Conservation (phyloP, 192 early-diverging fungal species). For the Entomortierella chlamydospora region DNA sequence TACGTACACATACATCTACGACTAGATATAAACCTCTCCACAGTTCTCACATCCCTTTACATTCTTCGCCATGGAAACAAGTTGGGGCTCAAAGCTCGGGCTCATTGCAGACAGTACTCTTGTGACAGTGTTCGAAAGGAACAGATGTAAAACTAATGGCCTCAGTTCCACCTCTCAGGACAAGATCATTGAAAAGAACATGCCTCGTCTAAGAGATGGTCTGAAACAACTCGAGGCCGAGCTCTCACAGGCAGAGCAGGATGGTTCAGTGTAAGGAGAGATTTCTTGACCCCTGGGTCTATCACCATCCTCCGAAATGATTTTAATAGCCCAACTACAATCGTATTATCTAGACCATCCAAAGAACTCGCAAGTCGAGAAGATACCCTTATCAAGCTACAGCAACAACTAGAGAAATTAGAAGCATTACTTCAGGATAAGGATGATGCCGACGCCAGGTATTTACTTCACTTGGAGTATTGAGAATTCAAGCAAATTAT, state of each 20-base stretch:
- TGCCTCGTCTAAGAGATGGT: conserved; percentile 63
- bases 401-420: conserved; percentile 70
- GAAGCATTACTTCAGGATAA: conserved; percentile 61
- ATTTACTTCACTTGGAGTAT: too few species aligned
- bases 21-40: background rate
- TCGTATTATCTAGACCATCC: conserved; percentile 30
- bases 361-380: conserved; percentile 70
- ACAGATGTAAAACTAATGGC: conserved; percentile 61
- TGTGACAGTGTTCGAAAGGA: conserved; percentile 66
- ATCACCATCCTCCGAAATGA: too few species aligned
- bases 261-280: conserved; percentile 59
- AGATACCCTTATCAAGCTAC: conserved; percentile 70
- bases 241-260: conserved; percentile 67
- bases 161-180: conserved; percentile 66
- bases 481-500: too few species aligned
- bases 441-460: conserved; percentile 58
- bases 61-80: conserved; percentile 28
- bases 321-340: background rate
- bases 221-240: conserved; percentile 64
- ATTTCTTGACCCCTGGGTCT: too few species aligned
- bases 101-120: conserved; percentile 70
- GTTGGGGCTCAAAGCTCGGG: conserved; percentile 57
- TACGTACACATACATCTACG: too few species aligned
- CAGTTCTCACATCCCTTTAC: background rate
- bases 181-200: conserved; percentile 61